Percentiles rank a stretch among this genome's conserved stretches.
These are phyloP conservation scores for Boletus sp. DNA, from an alignment of 1,284 basidiomycete species.

Conservation along the genomic window DNA sequence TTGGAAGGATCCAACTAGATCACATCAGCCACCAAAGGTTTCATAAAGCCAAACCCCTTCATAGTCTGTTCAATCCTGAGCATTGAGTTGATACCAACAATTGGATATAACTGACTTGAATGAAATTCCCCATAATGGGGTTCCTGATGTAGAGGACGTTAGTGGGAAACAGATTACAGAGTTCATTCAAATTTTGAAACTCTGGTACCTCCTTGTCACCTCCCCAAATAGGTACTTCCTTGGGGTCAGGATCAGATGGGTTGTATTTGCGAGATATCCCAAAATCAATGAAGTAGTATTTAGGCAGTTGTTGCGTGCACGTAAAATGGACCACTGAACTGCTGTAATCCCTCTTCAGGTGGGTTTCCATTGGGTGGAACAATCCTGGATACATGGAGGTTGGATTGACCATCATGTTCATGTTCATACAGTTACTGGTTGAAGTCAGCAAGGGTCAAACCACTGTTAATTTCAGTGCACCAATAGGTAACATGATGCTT, in stretches of 20 bases:
- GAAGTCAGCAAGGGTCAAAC: no score
- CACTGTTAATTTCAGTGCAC: no score
- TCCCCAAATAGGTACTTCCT: neutral
- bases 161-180: neutral
- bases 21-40: constrained; percentile 1
- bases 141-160: neutral
- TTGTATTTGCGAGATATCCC: neutral
- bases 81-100: no score
- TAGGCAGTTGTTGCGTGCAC: neutral
- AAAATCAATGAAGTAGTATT: neutral
- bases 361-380: neutral
- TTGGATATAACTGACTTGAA: neutral
- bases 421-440: constrained; percentile 4
- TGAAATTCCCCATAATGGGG: constrained; percentile 1
- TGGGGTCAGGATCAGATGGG: neutral
- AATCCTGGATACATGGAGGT: neutral
- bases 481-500: no score
- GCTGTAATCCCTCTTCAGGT: neutral
- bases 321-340: neutral
- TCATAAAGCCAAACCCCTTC: constrained; percentile 2
- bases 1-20: neutral
- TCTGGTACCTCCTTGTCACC: neutral
- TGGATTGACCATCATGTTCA: constrained; percentile 2
- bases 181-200: neutral
- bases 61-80: neutral